A percentile compares a stretch with the other conserved stretches of the same genome.
Conservation (phyloP, 148 eudicot genomes). For the Nyssa sinensis region DNA sequence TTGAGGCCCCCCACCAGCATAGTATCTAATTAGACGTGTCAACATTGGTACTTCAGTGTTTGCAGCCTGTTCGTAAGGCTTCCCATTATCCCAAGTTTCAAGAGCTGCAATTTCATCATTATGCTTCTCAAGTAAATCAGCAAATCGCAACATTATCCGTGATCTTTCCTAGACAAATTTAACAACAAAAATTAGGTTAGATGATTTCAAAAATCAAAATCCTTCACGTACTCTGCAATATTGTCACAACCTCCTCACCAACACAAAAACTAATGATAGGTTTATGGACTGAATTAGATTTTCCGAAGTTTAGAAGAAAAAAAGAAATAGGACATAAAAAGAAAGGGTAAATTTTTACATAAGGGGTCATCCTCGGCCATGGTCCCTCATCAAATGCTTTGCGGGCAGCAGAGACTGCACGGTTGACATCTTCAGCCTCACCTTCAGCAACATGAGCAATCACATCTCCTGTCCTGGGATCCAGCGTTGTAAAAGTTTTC, state of each 20-base stretch:
- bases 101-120: conserved; percentile 72
- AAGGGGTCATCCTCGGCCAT: conserved; percentile 85
- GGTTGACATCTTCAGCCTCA: conserved; percentile 67
- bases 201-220: too few relatives aligned
- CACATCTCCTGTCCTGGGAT: conserved; percentile 78
- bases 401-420: conserved; percentile 83
- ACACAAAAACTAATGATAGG: not conserved
- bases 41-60: conserved; percentile 58
- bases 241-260: not conserved
- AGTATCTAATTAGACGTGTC: conserved; percentile 55
- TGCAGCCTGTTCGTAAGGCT: conserved; percentile 61
- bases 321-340: too few relatives aligned
- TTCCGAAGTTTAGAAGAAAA: not conserved
- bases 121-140: conserved; percentile 73
- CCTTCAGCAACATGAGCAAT: conserved; percentile 80
- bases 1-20: conserved; percentile 47
- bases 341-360: too few relatives aligned
- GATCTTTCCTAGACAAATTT: conserved; percentile 50
- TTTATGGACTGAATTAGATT: not conserved
- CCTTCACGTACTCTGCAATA: not conserved
- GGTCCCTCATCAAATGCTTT: conserved; percentile 85
- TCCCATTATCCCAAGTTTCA: conserved; percentile 81
- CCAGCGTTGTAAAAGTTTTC: conserved; percentile 58
- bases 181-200: not conserved
- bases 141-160: conserved; percentile 48